These are phyloP conservation scores for Suillus subluteus DNA, from an alignment of 768 basidiomycete genomes.

Conservation along the genomic window DNA sequence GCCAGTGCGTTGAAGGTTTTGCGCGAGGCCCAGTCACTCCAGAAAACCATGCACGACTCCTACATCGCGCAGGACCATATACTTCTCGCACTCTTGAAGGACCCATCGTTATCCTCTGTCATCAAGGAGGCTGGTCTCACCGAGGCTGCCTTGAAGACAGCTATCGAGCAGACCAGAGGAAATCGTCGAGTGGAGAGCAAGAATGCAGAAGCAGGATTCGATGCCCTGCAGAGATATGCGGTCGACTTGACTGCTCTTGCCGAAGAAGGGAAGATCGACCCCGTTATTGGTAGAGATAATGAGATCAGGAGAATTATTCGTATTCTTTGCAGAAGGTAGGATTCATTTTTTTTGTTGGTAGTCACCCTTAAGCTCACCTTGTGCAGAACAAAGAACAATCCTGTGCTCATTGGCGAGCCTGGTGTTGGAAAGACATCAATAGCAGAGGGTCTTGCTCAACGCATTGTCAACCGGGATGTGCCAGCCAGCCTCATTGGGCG, in stretches of 20 bases:
- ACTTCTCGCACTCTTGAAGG: slow-evolving; percentile 82
- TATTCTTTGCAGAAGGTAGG: slow-evolving; percentile 76
- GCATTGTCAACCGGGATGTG: slow-evolving; percentile 93
- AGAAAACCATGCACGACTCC: slow-evolving; percentile 86
- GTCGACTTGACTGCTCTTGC: slow-evolving; percentile 86
- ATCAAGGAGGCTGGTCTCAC: slow-evolving; percentile 79
- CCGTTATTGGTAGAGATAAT: slow-evolving; percentile 91
- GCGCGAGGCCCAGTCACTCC: slow-evolving; percentile 73
- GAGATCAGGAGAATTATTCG: slow-evolving; percentile 87
- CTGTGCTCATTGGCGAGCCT: slow-evolving; percentile 94
- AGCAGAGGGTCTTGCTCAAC: slow-evolving; percentile 93
- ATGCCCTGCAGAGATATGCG: slow-evolving; percentile 89
- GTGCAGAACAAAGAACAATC: slow-evolving; percentile 92
- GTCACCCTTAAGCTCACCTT: slow-evolving; percentile 16
- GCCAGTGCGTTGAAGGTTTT: slow-evolving; percentile 62
- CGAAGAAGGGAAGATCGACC: slow-evolving; percentile 93
- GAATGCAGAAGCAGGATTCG: slow-evolving; percentile 90
- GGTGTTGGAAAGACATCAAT: slow-evolving; percentile 97
- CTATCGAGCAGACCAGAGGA: slow-evolving; percentile 79
- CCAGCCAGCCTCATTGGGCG: slow-evolving; percentile 74
- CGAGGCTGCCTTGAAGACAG: slow-evolving; percentile 72
- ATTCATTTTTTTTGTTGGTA: not conserved
- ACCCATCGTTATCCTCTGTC: slow-evolving; percentile 63
- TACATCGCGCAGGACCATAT: slow-evolving; percentile 95
- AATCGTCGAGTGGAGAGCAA: slow-evolving; percentile 85